phyloP scores from a whole-genome alignment of 2,329 filamentous ascomycete species.

The Fusarium sp. region DNA sequence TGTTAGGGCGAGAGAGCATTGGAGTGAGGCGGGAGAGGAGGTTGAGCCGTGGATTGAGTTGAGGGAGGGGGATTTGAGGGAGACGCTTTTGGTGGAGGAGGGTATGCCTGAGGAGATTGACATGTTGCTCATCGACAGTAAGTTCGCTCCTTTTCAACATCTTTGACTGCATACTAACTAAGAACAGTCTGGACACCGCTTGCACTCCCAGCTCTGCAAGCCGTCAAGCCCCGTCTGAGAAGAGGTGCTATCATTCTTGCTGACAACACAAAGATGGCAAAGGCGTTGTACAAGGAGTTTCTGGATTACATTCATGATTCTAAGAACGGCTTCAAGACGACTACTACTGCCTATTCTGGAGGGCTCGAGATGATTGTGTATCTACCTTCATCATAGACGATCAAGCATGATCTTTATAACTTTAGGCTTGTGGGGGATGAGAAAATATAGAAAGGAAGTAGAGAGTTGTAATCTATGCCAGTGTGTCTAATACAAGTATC shows the following conservation, averaged over 20 bases:
- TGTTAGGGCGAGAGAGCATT: slow-evolving; percentile 62
- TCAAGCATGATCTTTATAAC: too few species aligned
- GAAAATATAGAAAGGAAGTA: neutral
- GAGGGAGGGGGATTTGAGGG: slow-evolving; percentile 66
- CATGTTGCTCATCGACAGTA: slow-evolving; percentile 71
- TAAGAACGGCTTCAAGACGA: slow-evolving; percentile 60
- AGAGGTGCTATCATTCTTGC: slow-evolving; percentile 60
- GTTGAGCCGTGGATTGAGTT: slow-evolving; percentile 65
- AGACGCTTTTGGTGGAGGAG: slow-evolving; percentile 59
- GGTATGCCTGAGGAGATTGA: slow-evolving; percentile 61
- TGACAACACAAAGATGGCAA: slow-evolving; percentile 60
- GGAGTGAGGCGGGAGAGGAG: slow-evolving; percentile 62
- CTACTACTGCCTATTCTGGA: slow-evolving; percentile 48
- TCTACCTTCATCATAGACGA: slow-evolving; percentile 28
- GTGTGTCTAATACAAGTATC: neutral
- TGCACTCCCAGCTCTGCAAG: slow-evolving; percentile 63
- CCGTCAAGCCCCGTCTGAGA: slow-evolving; percentile 59
- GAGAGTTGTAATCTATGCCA: neutral
- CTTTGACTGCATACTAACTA: neutral
- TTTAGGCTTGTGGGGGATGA: accelerated
- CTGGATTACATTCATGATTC: slow-evolving; percentile 58
- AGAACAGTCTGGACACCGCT: slow-evolving; percentile 65
- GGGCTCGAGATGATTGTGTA: slow-evolving; percentile 48
- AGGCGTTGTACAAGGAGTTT: slow-evolving; percentile 59
- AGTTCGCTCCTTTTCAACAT: slow-evolving; percentile 43